Conservation (phyloP, 2,329 filamentous ascomycete species). For the Thyridium curvatum region DNA sequence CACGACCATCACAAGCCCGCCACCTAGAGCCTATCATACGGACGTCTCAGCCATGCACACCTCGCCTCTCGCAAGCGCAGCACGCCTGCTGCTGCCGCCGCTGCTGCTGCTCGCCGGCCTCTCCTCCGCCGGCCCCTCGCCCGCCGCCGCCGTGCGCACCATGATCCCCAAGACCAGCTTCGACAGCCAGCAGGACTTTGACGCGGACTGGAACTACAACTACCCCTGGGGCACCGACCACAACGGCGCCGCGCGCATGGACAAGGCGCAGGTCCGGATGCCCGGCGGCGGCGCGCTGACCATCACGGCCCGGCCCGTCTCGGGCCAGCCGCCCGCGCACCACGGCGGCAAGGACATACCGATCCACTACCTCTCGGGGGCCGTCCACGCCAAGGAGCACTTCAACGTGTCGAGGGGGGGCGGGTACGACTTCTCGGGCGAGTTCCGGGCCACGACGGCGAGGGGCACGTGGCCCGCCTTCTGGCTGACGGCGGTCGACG, state of each 20-base stretch:
- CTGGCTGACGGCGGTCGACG: constrained; percentile 47
- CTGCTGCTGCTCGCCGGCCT: neutral
- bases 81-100: neutral
- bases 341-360: constrained; percentile 30
- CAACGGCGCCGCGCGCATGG: constrained; percentile 52
- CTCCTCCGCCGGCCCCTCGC: neutral
- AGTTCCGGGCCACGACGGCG: constrained; percentile 30
- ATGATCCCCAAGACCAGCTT: constrained; percentile 32
- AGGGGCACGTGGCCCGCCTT: constrained; percentile 52
- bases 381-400: constrained; percentile 30
- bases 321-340: constrained; percentile 27
- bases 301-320: constrained; percentile 38
- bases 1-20: too few relatives aligned
- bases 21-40: too few relatives aligned
- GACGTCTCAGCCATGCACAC: too few relatives aligned
- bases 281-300: constrained; percentile 31
- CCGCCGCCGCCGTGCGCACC: constrained; percentile 18
- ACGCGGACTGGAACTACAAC: constrained; percentile 41
- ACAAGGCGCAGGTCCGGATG: constrained; percentile 35
- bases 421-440: constrained; percentile 33
- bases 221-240: constrained; percentile 54
- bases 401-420: constrained; percentile 29
- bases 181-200: constrained; percentile 28
- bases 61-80: too few relatives aligned
- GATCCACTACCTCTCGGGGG: constrained; percentile 47